Percentiles rank a stretch among this genome's conserved stretches.
Conservation (phyloP, 2,329 filamentous ascomycete species). For the Diaporthe batatas region DNA sequence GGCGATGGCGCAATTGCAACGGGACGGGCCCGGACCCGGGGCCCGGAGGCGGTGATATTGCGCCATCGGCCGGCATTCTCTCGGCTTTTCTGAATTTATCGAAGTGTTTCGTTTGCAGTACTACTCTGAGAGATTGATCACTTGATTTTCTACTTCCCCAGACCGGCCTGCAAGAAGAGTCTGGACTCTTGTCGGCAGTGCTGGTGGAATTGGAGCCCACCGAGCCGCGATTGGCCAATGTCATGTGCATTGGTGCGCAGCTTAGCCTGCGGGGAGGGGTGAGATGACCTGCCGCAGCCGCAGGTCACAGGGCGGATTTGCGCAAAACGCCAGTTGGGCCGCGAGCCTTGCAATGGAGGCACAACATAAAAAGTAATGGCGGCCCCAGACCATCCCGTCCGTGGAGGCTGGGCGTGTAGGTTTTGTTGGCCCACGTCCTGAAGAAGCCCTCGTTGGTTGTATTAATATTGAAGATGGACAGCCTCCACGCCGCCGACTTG, state of each 20-base stretch:
- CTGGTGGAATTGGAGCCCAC: background rate
- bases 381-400: background rate
- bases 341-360: constrained; percentile 9
- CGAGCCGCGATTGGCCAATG: constrained; percentile 12
- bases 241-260: constrained; percentile 18
- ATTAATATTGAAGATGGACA: background rate
- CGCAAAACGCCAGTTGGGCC: constrained; percentile 37
- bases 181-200: background rate
- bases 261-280: constrained; percentile 34
- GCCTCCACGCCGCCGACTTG: background rate
- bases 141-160: background rate
- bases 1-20: constrained; percentile 35
- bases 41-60: constrained; percentile 24
- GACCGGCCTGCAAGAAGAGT: background rate
- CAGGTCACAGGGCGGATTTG: constrained; percentile 36
- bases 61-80: constrained; percentile 41
- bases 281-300: constrained; percentile 33
- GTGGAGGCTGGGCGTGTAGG: background rate
- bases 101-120: background rate
- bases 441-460: background rate
- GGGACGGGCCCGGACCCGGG: constrained; percentile 7
- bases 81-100: constrained; percentile 13
- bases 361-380: constrained; percentile 5
- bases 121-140: background rate
- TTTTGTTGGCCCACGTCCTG: background rate